Conservation (phyloP, 2,329 filamentous ascomycete genomes). For the Zopfia rhizophila region DNA sequence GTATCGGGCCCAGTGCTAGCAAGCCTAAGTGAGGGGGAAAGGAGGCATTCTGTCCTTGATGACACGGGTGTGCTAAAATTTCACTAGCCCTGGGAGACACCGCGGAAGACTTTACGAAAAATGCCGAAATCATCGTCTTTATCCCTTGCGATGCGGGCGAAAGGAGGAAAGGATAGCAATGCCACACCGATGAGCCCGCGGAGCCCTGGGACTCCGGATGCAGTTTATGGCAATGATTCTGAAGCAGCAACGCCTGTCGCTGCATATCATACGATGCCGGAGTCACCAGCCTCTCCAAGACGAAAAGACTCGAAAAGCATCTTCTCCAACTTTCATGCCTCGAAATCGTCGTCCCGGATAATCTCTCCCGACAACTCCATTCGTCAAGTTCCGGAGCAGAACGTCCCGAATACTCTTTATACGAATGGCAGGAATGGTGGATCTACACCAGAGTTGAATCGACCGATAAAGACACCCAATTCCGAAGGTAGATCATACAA, state of each 20-base stretch:
- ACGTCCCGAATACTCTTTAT: conserved; percentile 44
- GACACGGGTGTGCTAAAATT: conserved; percentile 35
- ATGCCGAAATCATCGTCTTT: conserved; percentile 53
- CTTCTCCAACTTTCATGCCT: conserved; percentile 60
- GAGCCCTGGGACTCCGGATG: conserved; percentile 44
- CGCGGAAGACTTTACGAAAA: conserved; percentile 44
- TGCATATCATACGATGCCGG: conserved; percentile 42
- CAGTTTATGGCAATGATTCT: conserved; percentile 27
- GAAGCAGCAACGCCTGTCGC: conserved; percentile 44
- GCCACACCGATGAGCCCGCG: conserved; percentile 45
- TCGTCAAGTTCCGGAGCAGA: conserved; percentile 46
- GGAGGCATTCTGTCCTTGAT: conserved; percentile 12
- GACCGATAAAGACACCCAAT: conserved; percentile 48
- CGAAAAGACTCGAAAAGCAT: conserved; percentile 55
- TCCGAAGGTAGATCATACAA: conserved; percentile 49
- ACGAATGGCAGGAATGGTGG: conserved; percentile 56
- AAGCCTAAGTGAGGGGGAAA: conserved; percentile 6
- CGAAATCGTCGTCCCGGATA: conserved; percentile 58
- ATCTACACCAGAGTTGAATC: conserved; percentile 60
- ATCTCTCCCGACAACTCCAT: conserved; percentile 47
- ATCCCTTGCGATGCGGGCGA: conserved; percentile 49
- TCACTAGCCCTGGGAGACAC: conserved; percentile 34
- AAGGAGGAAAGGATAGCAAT: conserved; percentile 38
- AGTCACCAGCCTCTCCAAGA: conserved; percentile 48
- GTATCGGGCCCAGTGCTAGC: conserved; percentile 34